Conservation (phyloP, 192 early-diverging fungal species). For the Coemansia sp. region DNA sequence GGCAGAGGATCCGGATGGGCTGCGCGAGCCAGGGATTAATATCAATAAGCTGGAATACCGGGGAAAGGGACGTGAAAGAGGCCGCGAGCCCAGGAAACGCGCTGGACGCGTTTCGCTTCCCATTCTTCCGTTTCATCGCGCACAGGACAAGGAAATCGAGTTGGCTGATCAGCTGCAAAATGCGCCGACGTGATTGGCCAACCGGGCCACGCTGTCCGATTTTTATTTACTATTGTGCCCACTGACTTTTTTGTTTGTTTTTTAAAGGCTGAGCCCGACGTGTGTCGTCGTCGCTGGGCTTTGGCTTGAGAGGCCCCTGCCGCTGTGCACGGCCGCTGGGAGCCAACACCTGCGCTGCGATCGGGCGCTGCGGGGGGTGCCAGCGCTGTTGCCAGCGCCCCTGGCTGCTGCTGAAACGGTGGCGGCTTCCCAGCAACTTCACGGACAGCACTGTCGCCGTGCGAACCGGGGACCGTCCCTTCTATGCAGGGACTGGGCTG, state of each 20-base stretch:
- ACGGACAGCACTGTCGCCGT: not conserved
- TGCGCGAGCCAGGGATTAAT: too few relatives aligned
- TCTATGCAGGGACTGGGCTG: too few relatives aligned
- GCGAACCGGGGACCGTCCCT: not conserved
- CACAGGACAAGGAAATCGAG: constrained; percentile 1
- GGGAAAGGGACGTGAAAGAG: constrained; percentile 6
- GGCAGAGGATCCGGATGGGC: too few relatives aligned
- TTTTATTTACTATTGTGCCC: not conserved
- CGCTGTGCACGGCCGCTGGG: too few relatives aligned
- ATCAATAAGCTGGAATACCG: constrained; percentile 1
- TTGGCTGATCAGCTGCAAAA: not conserved
- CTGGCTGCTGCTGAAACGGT: constrained; percentile 43
- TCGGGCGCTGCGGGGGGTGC: too few relatives aligned
- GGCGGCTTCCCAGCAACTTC: constrained; percentile 24
- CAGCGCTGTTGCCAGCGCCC: too few relatives aligned
- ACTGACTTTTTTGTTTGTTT: not conserved
- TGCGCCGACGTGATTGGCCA: not conserved
- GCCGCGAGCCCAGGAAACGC: not conserved
- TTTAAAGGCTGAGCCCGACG: too few relatives aligned
- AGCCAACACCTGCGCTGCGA: constrained; percentile 39
- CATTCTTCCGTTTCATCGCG: not conserved
- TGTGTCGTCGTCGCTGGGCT: constrained; percentile 1
- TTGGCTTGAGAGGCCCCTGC: constrained; percentile 20
- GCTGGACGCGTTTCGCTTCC: not conserved
- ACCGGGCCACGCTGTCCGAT: not conserved